Percentiles rank a stretch among this genome's conserved stretches.
These are phyloP conservation scores for Chondrus crispus DNA, from an alignment of 23 red algal species.

Conservation along the genomic window DNA sequence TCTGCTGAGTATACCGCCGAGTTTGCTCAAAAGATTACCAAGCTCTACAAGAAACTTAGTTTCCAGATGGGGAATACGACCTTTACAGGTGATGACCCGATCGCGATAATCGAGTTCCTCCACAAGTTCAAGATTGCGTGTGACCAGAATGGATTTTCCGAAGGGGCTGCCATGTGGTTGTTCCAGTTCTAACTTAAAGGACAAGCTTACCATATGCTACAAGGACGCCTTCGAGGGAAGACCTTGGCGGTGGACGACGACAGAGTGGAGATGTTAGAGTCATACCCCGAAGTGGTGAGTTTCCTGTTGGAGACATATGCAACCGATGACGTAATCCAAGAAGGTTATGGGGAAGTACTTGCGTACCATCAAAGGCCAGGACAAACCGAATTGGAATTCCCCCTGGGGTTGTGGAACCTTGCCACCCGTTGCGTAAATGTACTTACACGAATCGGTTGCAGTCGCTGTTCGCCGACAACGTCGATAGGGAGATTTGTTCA, in stretches of 20 bases:
- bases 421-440: neutral
- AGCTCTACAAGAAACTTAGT: neutral
- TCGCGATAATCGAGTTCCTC: neutral
- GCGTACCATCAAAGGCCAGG: neutral
- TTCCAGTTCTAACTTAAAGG: neutral
- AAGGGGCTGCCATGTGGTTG: neutral
- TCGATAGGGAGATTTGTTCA: neutral
- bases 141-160: neutral
- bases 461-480: conserved; percentile 9
- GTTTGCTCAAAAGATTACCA: neutral
- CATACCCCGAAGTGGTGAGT: neutral
- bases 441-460: neutral
- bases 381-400: neutral
- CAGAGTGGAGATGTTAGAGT: neutral
- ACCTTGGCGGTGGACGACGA: neutral
- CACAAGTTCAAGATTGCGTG: conserved; percentile 10
- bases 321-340: conserved; percentile 16
- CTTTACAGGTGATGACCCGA: conserved; percentile 1
- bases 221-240: neutral
- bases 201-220: neutral
- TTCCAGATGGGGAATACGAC: neutral
- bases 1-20: neutral
- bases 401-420: neutral
- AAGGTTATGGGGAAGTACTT: neutral
- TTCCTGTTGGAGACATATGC: conserved; percentile 1